Conservation (phyloP, 2,329 filamentous ascomycete species). For the Pseudovirgaria hyperparasitica region DNA sequence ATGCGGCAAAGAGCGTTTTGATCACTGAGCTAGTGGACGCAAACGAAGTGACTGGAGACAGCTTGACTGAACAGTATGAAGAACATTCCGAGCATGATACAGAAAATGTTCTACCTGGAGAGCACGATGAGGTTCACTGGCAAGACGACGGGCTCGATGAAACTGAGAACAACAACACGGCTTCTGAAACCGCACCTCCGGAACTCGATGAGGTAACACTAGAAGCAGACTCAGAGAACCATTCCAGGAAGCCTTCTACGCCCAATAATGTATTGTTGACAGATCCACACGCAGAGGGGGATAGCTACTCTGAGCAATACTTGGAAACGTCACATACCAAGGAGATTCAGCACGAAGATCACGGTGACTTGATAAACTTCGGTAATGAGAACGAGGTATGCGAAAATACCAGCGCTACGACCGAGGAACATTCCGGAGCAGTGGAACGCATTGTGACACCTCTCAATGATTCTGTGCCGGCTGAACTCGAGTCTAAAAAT, state of each 20-base stretch:
- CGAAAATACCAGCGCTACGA: not conserved
- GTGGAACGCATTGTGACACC: not conserved
- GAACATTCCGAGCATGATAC: conserved; percentile 3
- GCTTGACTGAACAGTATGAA: conserved; percentile 1
- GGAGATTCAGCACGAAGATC: conserved; percentile 1
- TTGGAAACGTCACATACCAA: too few species aligned
- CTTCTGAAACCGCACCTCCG: not conserved
- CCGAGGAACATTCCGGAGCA: not conserved
- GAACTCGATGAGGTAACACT: not conserved
- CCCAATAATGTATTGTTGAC: too few species aligned
- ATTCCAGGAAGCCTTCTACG: too few species aligned
- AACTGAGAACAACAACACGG: not conserved
- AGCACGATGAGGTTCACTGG: not conserved
- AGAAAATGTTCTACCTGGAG: conserved; percentile 2
- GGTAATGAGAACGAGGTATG: conserved; percentile 1
- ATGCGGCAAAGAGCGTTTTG: too few species aligned
- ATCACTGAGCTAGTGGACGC: not conserved
- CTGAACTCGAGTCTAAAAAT: not conserved
- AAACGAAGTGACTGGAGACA: conserved; percentile 1
- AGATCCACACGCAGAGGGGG: too few species aligned
- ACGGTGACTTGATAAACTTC: too few species aligned
- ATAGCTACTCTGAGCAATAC: too few species aligned
- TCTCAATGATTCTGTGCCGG: not conserved
- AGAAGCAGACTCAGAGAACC: too few species aligned
- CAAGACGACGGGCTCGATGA: not conserved